Conservation (phyloP, 1,284 basidiomycete genomes). For the Naganishia albida region DNA sequence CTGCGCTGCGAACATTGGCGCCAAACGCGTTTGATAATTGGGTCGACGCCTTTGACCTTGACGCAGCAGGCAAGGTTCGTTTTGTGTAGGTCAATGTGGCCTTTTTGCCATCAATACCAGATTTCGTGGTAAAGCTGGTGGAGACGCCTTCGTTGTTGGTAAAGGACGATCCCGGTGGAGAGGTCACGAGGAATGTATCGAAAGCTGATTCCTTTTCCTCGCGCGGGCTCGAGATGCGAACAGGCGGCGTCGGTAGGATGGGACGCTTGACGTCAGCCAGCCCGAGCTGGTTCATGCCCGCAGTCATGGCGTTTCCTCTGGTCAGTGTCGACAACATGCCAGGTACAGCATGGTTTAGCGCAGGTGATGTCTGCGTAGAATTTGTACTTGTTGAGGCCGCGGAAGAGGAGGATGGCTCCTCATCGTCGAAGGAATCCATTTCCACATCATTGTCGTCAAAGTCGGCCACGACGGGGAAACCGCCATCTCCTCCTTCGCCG, state of each 20-base stretch:
- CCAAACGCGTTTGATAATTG: conserved; percentile 31
- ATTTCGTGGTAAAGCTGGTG: conserved; percentile 25
- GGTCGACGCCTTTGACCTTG: conserved; percentile 10
- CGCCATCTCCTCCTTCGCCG: conserved; percentile 22
- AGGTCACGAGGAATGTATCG: conserved; percentile 32
- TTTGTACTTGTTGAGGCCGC: conserved; percentile 24
- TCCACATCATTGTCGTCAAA: conserved; percentile 35
- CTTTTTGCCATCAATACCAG: conserved; percentile 26
- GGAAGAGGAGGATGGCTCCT: conserved; percentile 31
- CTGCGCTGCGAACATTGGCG: conserved; percentile 21
- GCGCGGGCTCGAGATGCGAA: conserved; percentile 10
- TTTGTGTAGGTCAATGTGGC: conserved; percentile 29
- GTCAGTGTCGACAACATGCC: conserved; percentile 24
- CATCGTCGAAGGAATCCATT: conserved; percentile 34
- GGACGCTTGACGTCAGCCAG: conserved; percentile 21
- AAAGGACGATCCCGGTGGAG: conserved; percentile 28
- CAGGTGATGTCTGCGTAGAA: conserved; percentile 32
- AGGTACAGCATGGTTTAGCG: conserved; percentile 29
- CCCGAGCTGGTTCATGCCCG: conserved; percentile 28
- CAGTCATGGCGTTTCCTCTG: conserved; percentile 16
- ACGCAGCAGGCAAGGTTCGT: conserved; percentile 19
- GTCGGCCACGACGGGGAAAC: conserved; percentile 26
- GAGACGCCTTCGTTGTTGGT: conserved; percentile 24
- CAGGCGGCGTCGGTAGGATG: conserved; percentile 11
- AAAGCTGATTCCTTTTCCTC: conserved; percentile 31